These are phyloP conservation scores for Teunomyces aglyptinius DNA, from an alignment of 805 yeast species.

Conservation along the genomic window DNA sequence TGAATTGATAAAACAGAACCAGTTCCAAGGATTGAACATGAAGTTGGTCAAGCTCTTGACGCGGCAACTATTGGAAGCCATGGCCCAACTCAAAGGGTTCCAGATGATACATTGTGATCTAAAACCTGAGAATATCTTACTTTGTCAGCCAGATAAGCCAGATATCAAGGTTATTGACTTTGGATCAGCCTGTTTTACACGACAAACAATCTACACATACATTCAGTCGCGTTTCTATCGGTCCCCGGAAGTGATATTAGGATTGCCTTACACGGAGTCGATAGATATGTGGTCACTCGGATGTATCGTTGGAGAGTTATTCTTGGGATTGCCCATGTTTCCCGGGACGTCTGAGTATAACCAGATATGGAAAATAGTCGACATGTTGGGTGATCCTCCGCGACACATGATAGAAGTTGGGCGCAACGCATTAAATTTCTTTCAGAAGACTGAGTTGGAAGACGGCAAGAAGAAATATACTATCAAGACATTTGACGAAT, in stretches of 20 bases:
- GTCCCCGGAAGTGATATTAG: conserved; percentile 91
- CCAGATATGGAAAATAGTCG: conserved; percentile 78
- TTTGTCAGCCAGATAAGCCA: conserved; percentile 77
- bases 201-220: conserved; percentile 85
- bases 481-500: conserved; percentile 37
- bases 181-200: conserved; percentile 92
- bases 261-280: conserved; percentile 86
- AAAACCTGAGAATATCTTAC: conserved; percentile 91
- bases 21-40: conserved; percentile 84
- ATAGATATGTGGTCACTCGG: conserved; percentile 98
- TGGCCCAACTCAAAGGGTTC: conserved; percentile 75
- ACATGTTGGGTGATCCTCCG: conserved; percentile 85
- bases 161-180: conserved; percentile 92
- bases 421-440: conserved; percentile 69
- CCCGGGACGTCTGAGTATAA: conserved; percentile 95
- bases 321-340: conserved; percentile 86
- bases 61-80: conserved; percentile 75
- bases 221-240: conserved; percentile 92
- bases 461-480: conserved; percentile 29
- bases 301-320: conserved; percentile 86
- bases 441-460: conserved; percentile 39
- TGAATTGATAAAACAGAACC: conserved; percentile 88
- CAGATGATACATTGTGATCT: conserved; percentile 93
- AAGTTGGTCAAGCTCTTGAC: conserved; percentile 76
- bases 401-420: conserved; percentile 98